phyloP scores from a whole-genome alignment of 2,329 filamentous ascomycete genomes.

The Colletotrichum salicis region DNA sequence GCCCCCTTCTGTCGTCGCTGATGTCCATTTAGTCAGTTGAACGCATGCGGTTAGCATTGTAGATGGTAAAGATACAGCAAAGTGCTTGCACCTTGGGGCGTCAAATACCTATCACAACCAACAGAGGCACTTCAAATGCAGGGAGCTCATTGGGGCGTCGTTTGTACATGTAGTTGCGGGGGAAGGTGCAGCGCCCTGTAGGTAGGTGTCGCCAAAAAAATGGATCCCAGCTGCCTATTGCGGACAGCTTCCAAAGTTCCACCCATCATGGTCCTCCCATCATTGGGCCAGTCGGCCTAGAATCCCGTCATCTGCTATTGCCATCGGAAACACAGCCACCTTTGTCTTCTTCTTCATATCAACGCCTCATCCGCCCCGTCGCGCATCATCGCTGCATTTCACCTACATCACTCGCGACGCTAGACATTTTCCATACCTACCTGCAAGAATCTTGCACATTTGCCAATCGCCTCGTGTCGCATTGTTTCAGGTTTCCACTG shows the following conservation, averaged over 20 bases:
- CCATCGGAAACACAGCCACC: slow-evolving; percentile 23
- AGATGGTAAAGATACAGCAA: too few species aligned
- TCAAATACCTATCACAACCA: background rate
- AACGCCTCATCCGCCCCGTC: slow-evolving; percentile 2
- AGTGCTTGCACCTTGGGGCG: background rate
- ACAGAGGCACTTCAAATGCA: background rate
- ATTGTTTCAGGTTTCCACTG: slow-evolving; percentile 20
- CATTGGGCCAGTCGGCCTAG: background rate
- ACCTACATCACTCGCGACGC: background rate
- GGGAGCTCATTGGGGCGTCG: background rate
- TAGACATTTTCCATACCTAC: background rate
- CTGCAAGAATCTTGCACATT: background rate
- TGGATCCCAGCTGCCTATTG: slow-evolving; percentile 8
- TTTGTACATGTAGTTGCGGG: background rate
- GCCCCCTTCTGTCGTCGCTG: background rate
- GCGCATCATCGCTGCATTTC: slow-evolving; percentile 2
- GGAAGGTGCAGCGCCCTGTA: slow-evolving; percentile 5
- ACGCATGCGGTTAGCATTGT: background rate
- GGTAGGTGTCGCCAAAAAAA: background rate
- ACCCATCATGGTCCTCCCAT: background rate
- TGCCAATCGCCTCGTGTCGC: background rate
- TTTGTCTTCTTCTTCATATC: slow-evolving; percentile 7
- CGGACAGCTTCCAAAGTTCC: slow-evolving; percentile 26
- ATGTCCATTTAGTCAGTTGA: background rate
- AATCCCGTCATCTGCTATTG: background rate